phyloP scores from a whole-genome alignment of 805 yeast species.

The Naumovozyma baii region DNA sequence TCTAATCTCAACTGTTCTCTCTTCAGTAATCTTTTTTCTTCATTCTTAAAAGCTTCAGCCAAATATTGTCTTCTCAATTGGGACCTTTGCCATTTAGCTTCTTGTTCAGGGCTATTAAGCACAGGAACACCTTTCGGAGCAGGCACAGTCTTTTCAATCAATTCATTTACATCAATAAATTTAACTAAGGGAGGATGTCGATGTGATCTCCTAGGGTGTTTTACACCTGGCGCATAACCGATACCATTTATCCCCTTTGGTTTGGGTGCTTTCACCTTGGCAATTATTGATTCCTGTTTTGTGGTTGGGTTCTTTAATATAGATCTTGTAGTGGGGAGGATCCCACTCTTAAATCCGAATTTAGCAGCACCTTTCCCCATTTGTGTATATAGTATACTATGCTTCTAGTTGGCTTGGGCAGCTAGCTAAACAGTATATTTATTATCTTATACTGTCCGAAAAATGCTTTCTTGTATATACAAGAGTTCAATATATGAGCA shows the following conservation, averaged over 20 bases:
- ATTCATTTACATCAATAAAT: slow-evolving; percentile 49
- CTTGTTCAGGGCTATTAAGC: slow-evolving; percentile 15
- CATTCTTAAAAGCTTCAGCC: slow-evolving; percentile 48
- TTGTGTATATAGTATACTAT: no score
- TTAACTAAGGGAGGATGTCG: slow-evolving; percentile 47
- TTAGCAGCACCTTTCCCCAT: slow-evolving; percentile 43
- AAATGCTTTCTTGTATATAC: no score
- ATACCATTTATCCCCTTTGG: slow-evolving; percentile 34
- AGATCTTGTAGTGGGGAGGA: slow-evolving; percentile 68
- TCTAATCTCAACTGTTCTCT: slow-evolving; percentile 21
- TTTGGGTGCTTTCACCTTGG: slow-evolving; percentile 37
- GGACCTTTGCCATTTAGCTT: slow-evolving; percentile 31
- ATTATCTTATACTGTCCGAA: no score
- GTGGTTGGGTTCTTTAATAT: slow-evolving; percentile 59
- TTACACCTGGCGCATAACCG: slow-evolving; percentile 64
- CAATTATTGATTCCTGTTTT: slow-evolving; percentile 33
- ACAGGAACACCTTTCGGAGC: slow-evolving; percentile 29
- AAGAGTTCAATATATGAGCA: no score
- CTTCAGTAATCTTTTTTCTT: slow-evolving; percentile 40
- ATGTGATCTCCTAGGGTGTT: slow-evolving; percentile 54
- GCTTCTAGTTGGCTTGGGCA: no score
- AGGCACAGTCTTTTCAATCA: slow-evolving; percentile 45
- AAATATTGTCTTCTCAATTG: slow-evolving; percentile 66
- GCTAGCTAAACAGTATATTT: no score
- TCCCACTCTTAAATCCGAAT: slow-evolving; percentile 60